Evolutionary conservation across 495 filamentous ascomycete species (phyloP).

Genomic region (Physcia stellaris): DNA sequence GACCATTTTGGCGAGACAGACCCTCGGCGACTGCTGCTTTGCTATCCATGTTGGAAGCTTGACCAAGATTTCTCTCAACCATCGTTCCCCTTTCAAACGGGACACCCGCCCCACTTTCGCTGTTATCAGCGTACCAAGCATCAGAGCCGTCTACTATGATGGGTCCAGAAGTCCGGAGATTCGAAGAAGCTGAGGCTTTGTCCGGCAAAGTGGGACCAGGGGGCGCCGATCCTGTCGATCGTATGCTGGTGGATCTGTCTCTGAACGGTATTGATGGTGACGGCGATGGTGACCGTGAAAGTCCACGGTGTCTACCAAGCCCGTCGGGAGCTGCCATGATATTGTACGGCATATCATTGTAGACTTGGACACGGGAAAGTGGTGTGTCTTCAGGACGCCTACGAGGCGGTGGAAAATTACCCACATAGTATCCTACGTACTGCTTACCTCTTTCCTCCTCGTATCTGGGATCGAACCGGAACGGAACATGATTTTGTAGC

Average conservation of each 20-base stretch:
- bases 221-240: slow-evolving; percentile 15
- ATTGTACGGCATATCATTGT: slow-evolving; percentile 33
- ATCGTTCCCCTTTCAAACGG: slow-evolving; percentile 12
- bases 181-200: slow-evolving; percentile 6
- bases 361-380: slow-evolving; percentile 30
- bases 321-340: slow-evolving; percentile 33
- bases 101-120: slow-evolving; percentile 8
- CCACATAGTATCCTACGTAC: slow-evolving; percentile 54
- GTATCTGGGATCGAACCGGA: slow-evolving; percentile 8
- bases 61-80: neutral
- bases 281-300: slow-evolving; percentile 27
- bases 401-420: slow-evolving; percentile 40
- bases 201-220: slow-evolving; percentile 9
- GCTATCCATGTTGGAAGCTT: neutral
- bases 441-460: slow-evolving; percentile 40
- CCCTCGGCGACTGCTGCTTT: neutral
- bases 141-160: slow-evolving; percentile 34
- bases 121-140: slow-evolving; percentile 9
- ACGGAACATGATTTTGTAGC: slow-evolving; percentile 11
- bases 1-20: neutral
- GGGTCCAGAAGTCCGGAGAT: slow-evolving; percentile 19
- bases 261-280: slow-evolving; percentile 18
- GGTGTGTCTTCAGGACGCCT: slow-evolving; percentile 31
- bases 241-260: slow-evolving; percentile 18
- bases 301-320: slow-evolving; percentile 24